Base-by-base conservation (phyloP, 2,329 filamentous ascomycete species). In the Botrytis aclada region DNA sequence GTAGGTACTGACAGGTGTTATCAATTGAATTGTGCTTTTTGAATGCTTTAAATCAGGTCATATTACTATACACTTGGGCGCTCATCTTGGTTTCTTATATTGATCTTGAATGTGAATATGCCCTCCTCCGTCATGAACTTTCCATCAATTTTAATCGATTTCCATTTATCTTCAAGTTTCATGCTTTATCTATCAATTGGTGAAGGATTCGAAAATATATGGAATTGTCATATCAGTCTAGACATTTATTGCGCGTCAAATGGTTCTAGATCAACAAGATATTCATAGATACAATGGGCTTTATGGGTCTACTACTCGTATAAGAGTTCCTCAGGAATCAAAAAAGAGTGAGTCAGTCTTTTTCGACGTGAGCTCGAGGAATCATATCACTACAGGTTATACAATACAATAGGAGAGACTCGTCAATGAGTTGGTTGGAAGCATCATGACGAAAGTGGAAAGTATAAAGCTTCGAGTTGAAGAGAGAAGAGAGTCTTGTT, bases 191-290 rank as follows among this genome's bases (percentile, higher is more conserved):
- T 9, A 43, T 64, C n/a, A 32, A 22, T 32, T 45, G 61, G 39
- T 32, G 5, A 32, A 45, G n/a, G n/a, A 32, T 29, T 29, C 16
- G 29, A 43, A 43, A 12, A 64, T 43, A 45, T 45, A 45, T 64
- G 61, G 61, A 39, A 10, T 29, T 14, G 22, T 32, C 39, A 5
- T 25, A 43, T 45, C n/a, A 29, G 61, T 64, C 61, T 64, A 43
- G 61, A 64, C 61, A 43, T 32, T 22, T 32, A 32, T 64, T 45
- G 61, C 61, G 61, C 39, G 61, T 64, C 61, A 45, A 64, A 39
- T 41, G n/a, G 61, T 64, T 64, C 61, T 64, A 45, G 61, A 64
- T 43, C n/a, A 32, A 18, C 39, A 64, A 32, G 61, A 64, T 45
- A 18, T 32, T 45, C 61, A 45, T 29, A 32, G 61, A 32, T 41